Evolutionary conservation across 2,329 filamentous ascomycete species (phyloP), one percentile per base, ranked within the genome.

Genomic region (Daldinia sp.): DNA sequence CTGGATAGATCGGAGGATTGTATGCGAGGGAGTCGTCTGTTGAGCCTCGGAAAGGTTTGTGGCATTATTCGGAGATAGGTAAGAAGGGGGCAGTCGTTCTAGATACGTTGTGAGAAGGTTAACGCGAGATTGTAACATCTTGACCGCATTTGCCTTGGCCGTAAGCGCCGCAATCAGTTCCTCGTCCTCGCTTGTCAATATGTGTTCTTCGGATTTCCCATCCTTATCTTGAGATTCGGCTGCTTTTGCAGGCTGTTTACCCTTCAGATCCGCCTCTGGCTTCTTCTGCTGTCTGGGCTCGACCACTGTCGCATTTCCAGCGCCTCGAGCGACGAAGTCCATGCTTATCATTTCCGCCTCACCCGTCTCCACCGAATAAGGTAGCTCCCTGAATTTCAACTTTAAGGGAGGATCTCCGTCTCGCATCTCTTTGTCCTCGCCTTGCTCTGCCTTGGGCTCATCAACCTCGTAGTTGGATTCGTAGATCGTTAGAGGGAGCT

Each of bases 261-360:
- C 84, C 77, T 89, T 85, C 41, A 81, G 79, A 70, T 87, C 83
- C 15, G 84, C 79, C 54, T 85, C 84, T 7, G 78, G 78, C n/a
- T 84, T 83, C 63, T 84, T 82, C 58, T 78, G 75, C 62, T 78
- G 77, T 46, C 73, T 74, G 4, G 68, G 69, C 60, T 75, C 73
- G 18, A 88, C 82, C 35, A 89, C 89, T 10, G 92, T 90, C 26
- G 94, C 94, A 75, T 93, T 95, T 54, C 92, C 93, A 53, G 92
- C 92, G 42, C 92, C 93, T 59, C 91, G 90, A 0, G 95, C 94
- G 20, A 99, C 92, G 72, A 94, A 97, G 80, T 98, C 94, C 76
- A 99, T 93, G 73, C 93, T 92, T 72, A 99, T 98, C 94, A 98
- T 98, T 80, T 99, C 96, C 1, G 94, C 94, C 79, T 98, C 94